Base-by-base conservation (phyloP, 768 basidiomycete genomes). In the Hericium alpestre region DNA sequence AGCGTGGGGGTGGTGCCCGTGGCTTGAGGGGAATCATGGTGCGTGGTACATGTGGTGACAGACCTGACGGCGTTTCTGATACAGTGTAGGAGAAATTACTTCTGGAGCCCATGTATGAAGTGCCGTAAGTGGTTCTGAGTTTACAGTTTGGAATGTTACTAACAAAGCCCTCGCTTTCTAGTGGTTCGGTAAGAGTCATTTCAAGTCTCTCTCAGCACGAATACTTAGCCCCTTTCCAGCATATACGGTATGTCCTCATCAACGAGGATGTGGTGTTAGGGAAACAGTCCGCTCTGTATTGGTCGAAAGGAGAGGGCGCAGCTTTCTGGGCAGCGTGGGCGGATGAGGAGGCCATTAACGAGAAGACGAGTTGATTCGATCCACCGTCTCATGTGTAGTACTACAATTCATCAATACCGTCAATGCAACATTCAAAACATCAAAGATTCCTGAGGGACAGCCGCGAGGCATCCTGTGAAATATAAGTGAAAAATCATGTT, bases 31-130 rank as follows among this genome's bases (percentile, higher is more conserved):
- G 93, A 3, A 90, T 96, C 48, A 83, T 97, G 86, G 90, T 86
- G 56, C 51, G 50, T 43, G 38, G 12, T 13, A 41, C 38, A 37
- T 53, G 22, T 25, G 38, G 46, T 23, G 56, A 49, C 53, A 48
- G 41, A 59, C 51, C 48, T 25, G 16, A 41, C n/a, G 54, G 8
- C 27, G 37, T 16, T 25, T 12, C 18, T 25, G 49, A 25, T 25
- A 25, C n/a, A 52, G 47, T 38, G 8, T 63, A 91, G 89, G 94
- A 96, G 72, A 69, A 77, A 20, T 67, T 94, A 2, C 72, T 98
- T 52, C 73, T 94, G 51, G 92, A 97, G 51, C 77, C 91, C 0
- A 96, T 96, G 93, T 95, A 90, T 66, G 88, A 92, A 74, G 86
- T 85, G 49, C 90, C 91, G 85, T 89, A 70, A 81, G 86, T 82